Conservation (phyloP, 2,329 filamentous ascomycete genomes). For the Neoarthrinium moseri region DNA sequence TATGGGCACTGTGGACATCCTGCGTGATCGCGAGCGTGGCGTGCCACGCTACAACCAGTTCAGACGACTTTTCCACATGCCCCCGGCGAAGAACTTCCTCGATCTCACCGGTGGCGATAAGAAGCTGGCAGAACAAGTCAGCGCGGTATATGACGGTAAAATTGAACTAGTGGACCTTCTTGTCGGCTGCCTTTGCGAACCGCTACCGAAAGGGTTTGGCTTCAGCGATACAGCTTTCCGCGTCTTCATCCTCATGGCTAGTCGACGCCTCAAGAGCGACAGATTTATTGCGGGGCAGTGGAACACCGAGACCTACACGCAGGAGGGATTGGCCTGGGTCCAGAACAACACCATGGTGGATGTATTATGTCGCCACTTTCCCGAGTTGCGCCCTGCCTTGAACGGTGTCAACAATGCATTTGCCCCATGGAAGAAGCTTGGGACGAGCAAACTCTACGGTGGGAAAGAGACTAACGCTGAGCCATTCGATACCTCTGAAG, state of each 20-base stretch:
- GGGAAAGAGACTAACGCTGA: slow-evolving; percentile 25
- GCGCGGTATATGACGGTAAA: slow-evolving; percentile 36
- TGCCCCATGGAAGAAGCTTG: slow-evolving; percentile 28
- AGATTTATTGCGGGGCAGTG: slow-evolving; percentile 41
- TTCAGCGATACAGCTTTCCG: slow-evolving; percentile 47
- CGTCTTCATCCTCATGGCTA: slow-evolving; percentile 44
- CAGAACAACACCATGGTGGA: slow-evolving; percentile 40
- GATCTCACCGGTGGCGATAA: slow-evolving; percentile 37
- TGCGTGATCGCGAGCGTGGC: slow-evolving; percentile 45
- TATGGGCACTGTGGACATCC: slow-evolving; percentile 43
- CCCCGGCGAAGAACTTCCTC: slow-evolving; percentile 33
- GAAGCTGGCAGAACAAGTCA: slow-evolving; percentile 32
- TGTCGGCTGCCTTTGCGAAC: slow-evolving; percentile 40
- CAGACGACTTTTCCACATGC: slow-evolving; percentile 39
- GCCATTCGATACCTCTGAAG: neutral
- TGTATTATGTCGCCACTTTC: slow-evolving; percentile 41
- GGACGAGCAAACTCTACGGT: slow-evolving; percentile 18
- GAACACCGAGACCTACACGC: slow-evolving; percentile 38
- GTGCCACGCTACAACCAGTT: slow-evolving; percentile 45
- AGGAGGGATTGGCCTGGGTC: slow-evolving; percentile 40
- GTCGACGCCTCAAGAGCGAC: slow-evolving; percentile 40
- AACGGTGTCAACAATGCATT: slow-evolving; percentile 30
- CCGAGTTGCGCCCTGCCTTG: slow-evolving; percentile 31
- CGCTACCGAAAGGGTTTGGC: slow-evolving; percentile 41
- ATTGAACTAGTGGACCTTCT: slow-evolving; percentile 40